phyloP scores from a whole-genome alignment of 352 stramenopile species.

The Albugo laibachii region DNA sequence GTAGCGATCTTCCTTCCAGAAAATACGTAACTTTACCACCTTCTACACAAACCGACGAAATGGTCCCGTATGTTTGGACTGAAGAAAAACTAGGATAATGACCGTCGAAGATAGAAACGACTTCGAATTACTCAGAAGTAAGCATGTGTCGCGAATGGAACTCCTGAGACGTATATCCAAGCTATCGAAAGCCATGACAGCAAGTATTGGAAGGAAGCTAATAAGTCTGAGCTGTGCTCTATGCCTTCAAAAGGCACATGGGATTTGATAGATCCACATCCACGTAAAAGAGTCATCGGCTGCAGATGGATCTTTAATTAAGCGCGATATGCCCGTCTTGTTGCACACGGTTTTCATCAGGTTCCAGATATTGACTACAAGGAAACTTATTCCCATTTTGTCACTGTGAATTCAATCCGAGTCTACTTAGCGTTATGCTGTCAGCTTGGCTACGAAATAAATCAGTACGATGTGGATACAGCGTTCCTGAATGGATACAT shows the following conservation, averaged over 20 bases:
- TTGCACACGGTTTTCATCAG: constrained; percentile 7
- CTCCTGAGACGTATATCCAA: constrained; percentile 2
- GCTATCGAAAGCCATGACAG: constrained; percentile 2
- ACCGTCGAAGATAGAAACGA: background rate
- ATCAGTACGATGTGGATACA: background rate
- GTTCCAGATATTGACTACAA: constrained; percentile 3
- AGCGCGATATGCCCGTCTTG: constrained; percentile 3
- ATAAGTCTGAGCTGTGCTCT: background rate
- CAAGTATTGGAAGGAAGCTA: background rate
- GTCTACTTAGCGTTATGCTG: background rate
- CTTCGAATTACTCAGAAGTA: background rate
- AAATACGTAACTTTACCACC: too few relatives aligned
- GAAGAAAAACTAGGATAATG: background rate
- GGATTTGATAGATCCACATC: background rate
- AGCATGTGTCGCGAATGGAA: background rate
- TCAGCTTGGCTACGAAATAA: background rate
- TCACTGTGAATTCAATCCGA: background rate
- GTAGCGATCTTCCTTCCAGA: too few relatives aligned
- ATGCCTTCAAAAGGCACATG: background rate
- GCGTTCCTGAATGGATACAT: background rate
- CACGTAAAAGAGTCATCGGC: constrained; percentile 2
- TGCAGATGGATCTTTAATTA: constrained; percentile 6
- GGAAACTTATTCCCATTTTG: constrained; percentile 4
- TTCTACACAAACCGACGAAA: too few relatives aligned
- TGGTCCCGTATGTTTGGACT: background rate